These are phyloP conservation scores for Astragalus glycyphyllos DNA, from an alignment of 306 rosid species.

Conservation along the genomic window DNA sequence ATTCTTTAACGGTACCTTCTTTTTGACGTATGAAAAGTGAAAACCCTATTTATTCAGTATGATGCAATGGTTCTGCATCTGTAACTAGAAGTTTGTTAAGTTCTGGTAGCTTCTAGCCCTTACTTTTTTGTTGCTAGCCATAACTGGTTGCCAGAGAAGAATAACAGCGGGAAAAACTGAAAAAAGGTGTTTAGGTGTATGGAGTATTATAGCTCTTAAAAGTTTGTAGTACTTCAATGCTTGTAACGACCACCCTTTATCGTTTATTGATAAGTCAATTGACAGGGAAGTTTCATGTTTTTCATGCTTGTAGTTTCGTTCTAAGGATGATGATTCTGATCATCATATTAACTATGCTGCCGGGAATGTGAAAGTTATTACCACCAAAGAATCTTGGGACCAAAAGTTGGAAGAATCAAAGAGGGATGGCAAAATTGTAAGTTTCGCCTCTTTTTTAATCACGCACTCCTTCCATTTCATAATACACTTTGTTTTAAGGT, in stretches of 20 bases:
- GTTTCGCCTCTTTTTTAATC: slow-evolving; percentile 43
- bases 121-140: slow-evolving; percentile 12
- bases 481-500: too few species aligned
- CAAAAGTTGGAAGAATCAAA: slow-evolving; percentile 87
- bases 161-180: background rate
- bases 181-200: slow-evolving; percentile 8
- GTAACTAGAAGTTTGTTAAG: slow-evolving; percentile 22
- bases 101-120: slow-evolving; percentile 19
- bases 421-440: slow-evolving; percentile 79
- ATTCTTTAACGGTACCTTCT: slow-evolving; percentile 5
- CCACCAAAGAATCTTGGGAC: slow-evolving; percentile 83
- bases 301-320: slow-evolving; percentile 51
- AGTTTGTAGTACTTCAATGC: slow-evolving; percentile 23
- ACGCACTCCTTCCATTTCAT: too few species aligned
- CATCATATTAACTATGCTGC: slow-evolving; percentile 64
- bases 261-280: slow-evolving; percentile 35
- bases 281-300: slow-evolving; percentile 42
- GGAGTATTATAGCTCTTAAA: slow-evolving; percentile 26
- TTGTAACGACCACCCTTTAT: slow-evolving; percentile 13
- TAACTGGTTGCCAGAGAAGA: background rate
- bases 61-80: slow-evolving; percentile 11
- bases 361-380: slow-evolving; percentile 78
- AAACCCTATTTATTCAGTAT: slow-evolving; percentile 4
- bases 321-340: slow-evolving; percentile 60
- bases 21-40: slow-evolving; percentile 17